Evolutionary conservation across 2,329 filamentous ascomycete species (phyloP).

Genomic region (Monosporascus sp.): DNA sequence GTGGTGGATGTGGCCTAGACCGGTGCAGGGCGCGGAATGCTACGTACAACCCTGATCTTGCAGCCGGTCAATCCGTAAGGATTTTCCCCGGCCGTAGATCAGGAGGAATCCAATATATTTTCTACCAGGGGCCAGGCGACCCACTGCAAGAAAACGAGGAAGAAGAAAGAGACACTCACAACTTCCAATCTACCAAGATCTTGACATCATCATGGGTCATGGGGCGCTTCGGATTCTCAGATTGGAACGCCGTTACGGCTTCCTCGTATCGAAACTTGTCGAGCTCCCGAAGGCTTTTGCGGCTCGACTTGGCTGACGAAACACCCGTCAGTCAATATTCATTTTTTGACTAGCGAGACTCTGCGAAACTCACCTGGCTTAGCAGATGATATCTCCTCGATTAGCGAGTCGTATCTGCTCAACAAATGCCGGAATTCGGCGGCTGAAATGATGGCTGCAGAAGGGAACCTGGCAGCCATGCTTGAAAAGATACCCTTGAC

Average conservation of each 20-base stretch:
- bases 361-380: constrained; percentile 34
- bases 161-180: constrained; percentile 42
- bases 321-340: constrained; percentile 4
- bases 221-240: constrained; percentile 24
- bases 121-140: not conserved
- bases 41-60: too few relatives aligned
- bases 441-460: constrained; percentile 22
- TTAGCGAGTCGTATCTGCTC: constrained; percentile 31
- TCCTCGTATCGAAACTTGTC: constrained; percentile 55
- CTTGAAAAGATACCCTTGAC: too few relatives aligned
- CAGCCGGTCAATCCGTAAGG: too few relatives aligned
- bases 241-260: constrained; percentile 42
- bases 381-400: constrained; percentile 38
- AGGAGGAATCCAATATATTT: not conserved
- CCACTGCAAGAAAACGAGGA: not conserved
- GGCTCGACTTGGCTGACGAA: constrained; percentile 39
- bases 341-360: constrained; percentile 14
- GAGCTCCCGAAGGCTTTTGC: constrained; percentile 49
- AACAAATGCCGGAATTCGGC: constrained; percentile 32
- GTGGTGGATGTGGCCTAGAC: too few relatives aligned
- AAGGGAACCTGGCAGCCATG: not conserved
- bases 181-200: constrained; percentile 63
- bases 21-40: too few relatives aligned
- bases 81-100: too few relatives aligned
- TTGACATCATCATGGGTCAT: constrained; percentile 56